Evolutionary conservation across 176 grass and related monocot genomes (phyloP).

Genomic region (Themeda triandra): DNA sequence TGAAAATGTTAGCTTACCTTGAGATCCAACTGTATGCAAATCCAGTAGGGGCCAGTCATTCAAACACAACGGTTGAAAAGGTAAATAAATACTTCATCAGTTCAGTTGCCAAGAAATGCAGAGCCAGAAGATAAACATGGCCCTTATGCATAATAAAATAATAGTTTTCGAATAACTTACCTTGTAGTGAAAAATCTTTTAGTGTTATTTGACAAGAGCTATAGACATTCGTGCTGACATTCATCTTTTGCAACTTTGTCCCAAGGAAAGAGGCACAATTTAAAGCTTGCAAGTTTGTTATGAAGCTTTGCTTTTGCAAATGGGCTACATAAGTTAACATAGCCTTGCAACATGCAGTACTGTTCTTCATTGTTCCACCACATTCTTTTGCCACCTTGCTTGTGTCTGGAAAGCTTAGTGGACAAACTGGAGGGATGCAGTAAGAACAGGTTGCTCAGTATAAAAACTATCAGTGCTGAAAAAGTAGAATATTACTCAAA

Average conservation of each 20-base stretch:
- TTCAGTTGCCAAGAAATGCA: constrained; percentile 27
- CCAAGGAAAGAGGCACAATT: constrained; percentile 84
- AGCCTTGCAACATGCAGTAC: constrained; percentile 67
- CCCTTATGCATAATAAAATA: constrained; percentile 9
- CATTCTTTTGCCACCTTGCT: constrained; percentile 74
- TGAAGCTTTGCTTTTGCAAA: constrained; percentile 99
- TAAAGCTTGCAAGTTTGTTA: constrained; percentile 94
- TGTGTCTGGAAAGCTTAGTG: constrained; percentile 84
- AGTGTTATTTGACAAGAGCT: constrained; percentile 82
- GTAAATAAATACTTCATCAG: constrained; percentile 26
- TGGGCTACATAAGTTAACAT: constrained; percentile 86
- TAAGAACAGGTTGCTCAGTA: constrained; percentile 20
- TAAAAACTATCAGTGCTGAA: neutral
- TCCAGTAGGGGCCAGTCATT: constrained; percentile 21
- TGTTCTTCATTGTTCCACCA: constrained; percentile 53
- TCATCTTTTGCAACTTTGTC: constrained; percentile 78
- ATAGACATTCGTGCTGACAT: constrained; percentile 79
- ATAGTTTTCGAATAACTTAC: constrained; percentile 41
- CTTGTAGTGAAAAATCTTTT: constrained; percentile 99
- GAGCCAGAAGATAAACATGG: neutral
- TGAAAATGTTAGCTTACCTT: constrained; percentile 58
- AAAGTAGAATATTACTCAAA: constrained; percentile 7
- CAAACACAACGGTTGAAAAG: constrained; percentile 23
- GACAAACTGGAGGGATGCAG: constrained; percentile 60
- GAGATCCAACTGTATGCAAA: constrained; percentile 75